A percentile compares a stretch with the other conserved stretches of the same genome.
phyloP scores from a whole-genome alignment of 495 filamentous ascomycete genomes.

The Oleoguttula mirabilis region DNA sequence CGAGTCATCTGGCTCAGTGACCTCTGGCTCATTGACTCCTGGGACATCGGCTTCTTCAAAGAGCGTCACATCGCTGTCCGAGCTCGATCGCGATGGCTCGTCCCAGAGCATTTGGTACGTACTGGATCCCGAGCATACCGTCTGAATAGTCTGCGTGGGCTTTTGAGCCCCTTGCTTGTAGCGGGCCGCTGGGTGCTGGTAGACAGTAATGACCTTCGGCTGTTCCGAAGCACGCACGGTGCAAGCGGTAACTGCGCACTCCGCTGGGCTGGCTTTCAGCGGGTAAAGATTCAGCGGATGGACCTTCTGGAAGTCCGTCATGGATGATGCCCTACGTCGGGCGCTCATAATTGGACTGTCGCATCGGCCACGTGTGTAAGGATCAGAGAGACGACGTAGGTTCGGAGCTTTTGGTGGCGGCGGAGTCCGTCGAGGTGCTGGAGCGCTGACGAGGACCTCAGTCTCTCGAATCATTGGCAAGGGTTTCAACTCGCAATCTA shows the following conservation, averaged over 20 bases:
- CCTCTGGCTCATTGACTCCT: too few species aligned
- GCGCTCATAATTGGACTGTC: too few species aligned
- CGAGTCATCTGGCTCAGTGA: not conserved
- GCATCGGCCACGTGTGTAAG: not conserved
- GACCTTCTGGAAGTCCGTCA: slow-evolving; percentile 6
- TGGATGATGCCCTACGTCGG: slow-evolving; percentile 2
- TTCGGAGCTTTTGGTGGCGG: not conserved
- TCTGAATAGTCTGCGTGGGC: slow-evolving; percentile 4
- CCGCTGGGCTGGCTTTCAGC: slow-evolving; percentile 6
- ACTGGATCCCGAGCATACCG: not conserved
- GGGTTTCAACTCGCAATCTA: not conserved
- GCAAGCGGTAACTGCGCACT: slow-evolving; percentile 8
- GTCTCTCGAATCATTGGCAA: not conserved
- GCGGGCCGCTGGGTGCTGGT: slow-evolving; percentile 2
- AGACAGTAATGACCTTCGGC: slow-evolving; percentile 4
- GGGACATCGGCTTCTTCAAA: not conserved
- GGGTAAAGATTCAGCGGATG: not conserved
- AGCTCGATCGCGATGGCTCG: not conserved
- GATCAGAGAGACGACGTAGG: not conserved
- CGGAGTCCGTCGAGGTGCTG: not conserved
- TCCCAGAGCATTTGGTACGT: slow-evolving; percentile 11
- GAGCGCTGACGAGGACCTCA: not conserved
- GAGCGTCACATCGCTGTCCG: slow-evolving; percentile 3
- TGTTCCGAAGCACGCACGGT: slow-evolving; percentile 5
- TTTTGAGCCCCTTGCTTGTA: not conserved